Percentiles rank a stretch among this genome's conserved stretches.
Evolutionary conservation across 75 land plant genomes (phyloP).

Genomic region (Gnetum montanum): DNA sequence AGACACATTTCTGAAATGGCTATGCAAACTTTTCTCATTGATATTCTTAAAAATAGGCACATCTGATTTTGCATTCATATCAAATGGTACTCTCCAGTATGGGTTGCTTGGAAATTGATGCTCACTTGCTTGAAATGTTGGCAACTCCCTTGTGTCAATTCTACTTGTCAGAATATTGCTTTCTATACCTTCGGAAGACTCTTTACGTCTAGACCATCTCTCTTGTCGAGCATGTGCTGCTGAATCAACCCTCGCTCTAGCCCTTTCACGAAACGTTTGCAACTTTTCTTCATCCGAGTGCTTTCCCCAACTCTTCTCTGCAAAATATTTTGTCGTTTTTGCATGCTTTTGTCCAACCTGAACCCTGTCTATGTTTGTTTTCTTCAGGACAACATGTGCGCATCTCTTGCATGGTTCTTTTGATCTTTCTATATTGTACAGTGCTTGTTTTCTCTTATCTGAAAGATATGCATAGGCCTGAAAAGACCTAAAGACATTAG

Average conservation of each 20-base stretch:
- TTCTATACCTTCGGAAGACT: constrained; percentile 28
- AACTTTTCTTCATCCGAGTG: constrained; percentile 17
- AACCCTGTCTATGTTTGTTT: not conserved
- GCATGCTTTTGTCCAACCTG: constrained; percentile 1
- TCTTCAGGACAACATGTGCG: not conserved
- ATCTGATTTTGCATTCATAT: constrained; percentile 2
- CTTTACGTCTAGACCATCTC: constrained; percentile 17
- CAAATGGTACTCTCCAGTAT: constrained; percentile 11
- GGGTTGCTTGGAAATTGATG: constrained; percentile 23
- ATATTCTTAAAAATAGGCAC: constrained; percentile 7
- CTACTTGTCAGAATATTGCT: constrained; percentile 15
- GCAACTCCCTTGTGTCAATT: constrained; percentile 15
- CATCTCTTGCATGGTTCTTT: constrained; percentile 16
- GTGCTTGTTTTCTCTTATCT: constrained; percentile 35
- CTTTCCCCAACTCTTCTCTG: constrained; percentile 6
- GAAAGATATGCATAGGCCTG: constrained; percentile 73
- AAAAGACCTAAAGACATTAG: not conserved
- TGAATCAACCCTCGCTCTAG: constrained; percentile 6
- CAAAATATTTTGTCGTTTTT: constrained; percentile 6
- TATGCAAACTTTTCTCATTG: constrained; percentile 1
- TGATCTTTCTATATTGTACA: constrained; percentile 35
- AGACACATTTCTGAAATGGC: constrained; percentile 1
- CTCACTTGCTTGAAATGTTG: constrained; percentile 15
- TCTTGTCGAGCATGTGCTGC: constrained; percentile 10
- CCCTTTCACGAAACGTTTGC: constrained; percentile 7